phyloP scores from a whole-genome alignment of 768 basidiomycete species.

The Suillus subalutaceus region DNA sequence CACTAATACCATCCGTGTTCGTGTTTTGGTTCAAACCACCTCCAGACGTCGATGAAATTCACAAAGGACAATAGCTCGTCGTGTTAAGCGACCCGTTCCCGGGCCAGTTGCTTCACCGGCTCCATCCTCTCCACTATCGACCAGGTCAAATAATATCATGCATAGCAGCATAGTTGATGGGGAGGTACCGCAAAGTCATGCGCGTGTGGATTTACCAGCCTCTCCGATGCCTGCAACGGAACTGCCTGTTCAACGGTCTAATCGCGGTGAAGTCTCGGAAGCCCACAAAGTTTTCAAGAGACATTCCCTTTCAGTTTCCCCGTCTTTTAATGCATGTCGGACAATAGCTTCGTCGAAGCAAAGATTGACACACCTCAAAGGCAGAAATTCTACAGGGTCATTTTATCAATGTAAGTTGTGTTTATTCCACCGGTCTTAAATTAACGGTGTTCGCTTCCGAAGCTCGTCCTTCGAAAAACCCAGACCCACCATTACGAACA shows the following conservation, averaged over 20 bases:
- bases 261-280: not conserved
- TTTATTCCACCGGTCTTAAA: not conserved
- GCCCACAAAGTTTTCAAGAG: not conserved
- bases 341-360: not conserved
- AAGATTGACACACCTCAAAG: not conserved
- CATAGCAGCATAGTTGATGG: not conserved
- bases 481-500: conserved; percentile 40
- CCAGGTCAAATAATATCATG: not conserved
- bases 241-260: too few species aligned
- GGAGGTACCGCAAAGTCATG: not conserved
- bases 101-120: not conserved
- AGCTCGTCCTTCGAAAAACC: conserved; percentile 2
- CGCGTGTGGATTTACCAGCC: not conserved
- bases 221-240: not conserved
- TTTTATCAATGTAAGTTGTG: not conserved
- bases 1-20: not conserved
- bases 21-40: not conserved
- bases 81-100: not conserved
- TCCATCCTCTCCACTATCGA: not conserved
- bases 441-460: not conserved
- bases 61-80: not conserved
- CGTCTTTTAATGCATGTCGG: not conserved
- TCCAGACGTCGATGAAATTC: not conserved
- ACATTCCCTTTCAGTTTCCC: too few species aligned
- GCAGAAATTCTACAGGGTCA: conserved; percentile 1